phyloP scores from a whole-genome alignment of 2,329 filamentous ascomycete genomes.

The Tolypocladium sp. region DNA sequence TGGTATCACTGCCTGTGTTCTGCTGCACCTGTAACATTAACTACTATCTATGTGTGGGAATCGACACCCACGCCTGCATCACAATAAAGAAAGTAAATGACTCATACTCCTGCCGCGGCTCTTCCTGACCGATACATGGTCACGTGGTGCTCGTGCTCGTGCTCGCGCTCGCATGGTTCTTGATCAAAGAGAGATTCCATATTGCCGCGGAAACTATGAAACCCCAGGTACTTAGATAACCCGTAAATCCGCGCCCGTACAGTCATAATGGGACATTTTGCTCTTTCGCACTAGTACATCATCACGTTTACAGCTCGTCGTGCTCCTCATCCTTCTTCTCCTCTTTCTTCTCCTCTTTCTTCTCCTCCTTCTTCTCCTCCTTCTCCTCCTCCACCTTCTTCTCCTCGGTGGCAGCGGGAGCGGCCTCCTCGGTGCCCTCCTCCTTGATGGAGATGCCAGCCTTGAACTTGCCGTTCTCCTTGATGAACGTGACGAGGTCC shows the following conservation, averaged over 20 bases:
- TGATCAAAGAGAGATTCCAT: conserved; percentile 13
- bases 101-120: no score
- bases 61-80: background rate
- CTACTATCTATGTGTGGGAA: background rate
- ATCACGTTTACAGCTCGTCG: conserved; percentile 63
- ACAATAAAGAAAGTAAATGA: background rate
- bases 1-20: background rate
- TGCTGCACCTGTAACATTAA: background rate
- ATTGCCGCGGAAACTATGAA: conserved; percentile 18
- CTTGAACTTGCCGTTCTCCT: conserved; percentile 89
- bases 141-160: background rate
- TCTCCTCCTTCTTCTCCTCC: conserved; percentile 28
- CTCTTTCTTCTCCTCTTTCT: conserved; percentile 19
- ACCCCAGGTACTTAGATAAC: conserved; percentile 7
- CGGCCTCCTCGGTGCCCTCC: conserved; percentile 45
- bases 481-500: conserved; percentile 85
- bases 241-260: conserved; percentile 22
- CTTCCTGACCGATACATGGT: background rate
- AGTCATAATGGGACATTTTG: conserved; percentile 20
- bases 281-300: conserved; percentile 11
- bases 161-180: background rate
- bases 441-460: conserved; percentile 54
- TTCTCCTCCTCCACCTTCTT: conserved; percentile 33
- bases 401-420: conserved; percentile 43
- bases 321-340: conserved; percentile 40